Conservation (phyloP, 2,329 filamentous ascomycete genomes). For the Penicillium palitans region DNA sequence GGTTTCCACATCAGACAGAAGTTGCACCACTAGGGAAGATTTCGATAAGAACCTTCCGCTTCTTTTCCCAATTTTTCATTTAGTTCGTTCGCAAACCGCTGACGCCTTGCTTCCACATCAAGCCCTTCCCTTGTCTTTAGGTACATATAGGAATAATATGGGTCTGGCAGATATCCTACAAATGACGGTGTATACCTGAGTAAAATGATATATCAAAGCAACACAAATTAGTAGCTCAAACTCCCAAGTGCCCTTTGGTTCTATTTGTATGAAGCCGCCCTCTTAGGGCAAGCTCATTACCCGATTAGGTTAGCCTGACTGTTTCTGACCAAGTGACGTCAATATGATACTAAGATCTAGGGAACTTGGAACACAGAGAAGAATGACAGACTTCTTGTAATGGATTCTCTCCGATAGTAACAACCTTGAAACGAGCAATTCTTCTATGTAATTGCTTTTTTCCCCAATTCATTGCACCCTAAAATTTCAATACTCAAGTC, state of each 20-base stretch:
- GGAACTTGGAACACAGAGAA: conserved; percentile 15
- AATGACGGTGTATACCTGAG: rapidly evolving
- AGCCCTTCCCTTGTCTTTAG: neutral
- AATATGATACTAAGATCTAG: conserved; percentile 23
- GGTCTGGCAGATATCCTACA: neutral
- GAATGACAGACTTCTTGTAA: neutral
- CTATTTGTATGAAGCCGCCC: neutral
- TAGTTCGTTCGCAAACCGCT: neutral
- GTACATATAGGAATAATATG: neutral
- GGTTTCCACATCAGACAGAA: neutral
- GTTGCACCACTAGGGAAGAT: neutral
- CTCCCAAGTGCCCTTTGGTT: neutral
- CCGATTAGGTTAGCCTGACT: conserved; percentile 14
- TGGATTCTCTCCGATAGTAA: neutral
- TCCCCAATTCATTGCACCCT: neutral
- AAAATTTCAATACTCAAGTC: neutral
- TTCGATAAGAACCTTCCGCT: no score
- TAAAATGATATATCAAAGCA: neutral
- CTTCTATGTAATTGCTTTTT: neutral
- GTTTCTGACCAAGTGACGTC: conserved; percentile 25
- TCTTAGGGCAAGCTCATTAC: conserved; percentile 20
- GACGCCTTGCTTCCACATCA: neutral
- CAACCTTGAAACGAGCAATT: neutral
- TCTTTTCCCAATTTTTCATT: neutral
- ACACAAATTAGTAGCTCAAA: neutral